These are phyloP conservation scores for Acanthamoeba rhysodes DNA, from an alignment of 208 protist genomes.

Conservation along the genomic window DNA sequence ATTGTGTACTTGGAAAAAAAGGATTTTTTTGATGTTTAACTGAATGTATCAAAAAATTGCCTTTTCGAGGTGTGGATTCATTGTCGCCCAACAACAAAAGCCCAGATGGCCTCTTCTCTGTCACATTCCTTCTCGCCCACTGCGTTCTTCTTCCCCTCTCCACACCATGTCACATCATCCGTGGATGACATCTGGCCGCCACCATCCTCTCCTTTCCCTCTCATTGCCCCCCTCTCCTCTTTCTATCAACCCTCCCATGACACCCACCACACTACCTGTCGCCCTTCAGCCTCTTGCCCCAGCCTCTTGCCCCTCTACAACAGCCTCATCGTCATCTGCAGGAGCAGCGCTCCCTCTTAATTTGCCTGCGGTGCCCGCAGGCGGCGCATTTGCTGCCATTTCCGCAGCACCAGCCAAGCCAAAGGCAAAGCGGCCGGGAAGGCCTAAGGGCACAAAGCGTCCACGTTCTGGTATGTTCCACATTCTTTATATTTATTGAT, in stretches of 20 bases:
- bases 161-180: constrained; percentile 18
- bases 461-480: not conserved
- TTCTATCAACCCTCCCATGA: not conserved
- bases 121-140: constrained; percentile 13
- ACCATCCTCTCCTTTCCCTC: constrained; percentile 18
- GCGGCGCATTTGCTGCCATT: not conserved
- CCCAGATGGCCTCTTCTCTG: constrained; percentile 16
- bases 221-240: constrained; percentile 1
- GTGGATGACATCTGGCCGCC: not conserved
- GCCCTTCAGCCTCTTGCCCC: not conserved
- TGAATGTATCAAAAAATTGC: not conserved
- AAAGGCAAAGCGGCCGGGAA: constrained; percentile 22
- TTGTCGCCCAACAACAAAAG: not conserved
- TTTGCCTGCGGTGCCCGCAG: not conserved
- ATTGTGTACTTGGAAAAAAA: not conserved
- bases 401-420: not conserved
- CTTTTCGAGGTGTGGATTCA: not conserved
- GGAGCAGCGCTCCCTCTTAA: not conserved
- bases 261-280: not conserved
- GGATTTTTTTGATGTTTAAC: not conserved
- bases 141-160: not conserved
- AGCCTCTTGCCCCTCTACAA: constrained; percentile 9
- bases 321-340: constrained; percentile 5
- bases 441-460: not conserved
- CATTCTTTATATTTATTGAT: constrained; percentile 28